Conservation (phyloP, 768 basidiomycete genomes). For the Suillus clintonianus region DNA sequence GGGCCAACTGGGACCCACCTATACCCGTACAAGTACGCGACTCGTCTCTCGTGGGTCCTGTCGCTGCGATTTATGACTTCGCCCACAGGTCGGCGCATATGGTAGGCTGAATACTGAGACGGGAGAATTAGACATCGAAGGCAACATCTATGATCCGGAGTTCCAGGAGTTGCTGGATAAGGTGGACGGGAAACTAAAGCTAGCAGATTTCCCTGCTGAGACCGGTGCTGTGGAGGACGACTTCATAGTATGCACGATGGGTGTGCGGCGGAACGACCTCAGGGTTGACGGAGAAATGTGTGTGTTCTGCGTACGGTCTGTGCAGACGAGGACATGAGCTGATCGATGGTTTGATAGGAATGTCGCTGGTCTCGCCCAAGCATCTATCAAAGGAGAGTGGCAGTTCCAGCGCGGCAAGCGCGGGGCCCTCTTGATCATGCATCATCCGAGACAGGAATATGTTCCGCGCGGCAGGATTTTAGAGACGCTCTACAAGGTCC, state of each 20-base stretch:
- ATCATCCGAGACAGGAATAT: slow-evolving; percentile 20
- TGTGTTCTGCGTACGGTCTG: background rate
- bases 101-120: slow-evolving; percentile 19
- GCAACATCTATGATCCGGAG: slow-evolving; percentile 27
- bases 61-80: background rate
- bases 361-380: slow-evolving; percentile 18
- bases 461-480: slow-evolving; percentile 14
- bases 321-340: background rate
- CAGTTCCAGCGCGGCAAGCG: slow-evolving; percentile 20
- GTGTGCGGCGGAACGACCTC: slow-evolving; percentile 17
- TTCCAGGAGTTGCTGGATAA: slow-evolving; percentile 10
- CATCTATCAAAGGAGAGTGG: slow-evolving; percentile 32
- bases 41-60: background rate
- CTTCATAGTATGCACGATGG: slow-evolving; percentile 20
- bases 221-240: slow-evolving; percentile 13
- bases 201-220: slow-evolving; percentile 5
- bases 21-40: slow-evolving; percentile 21
- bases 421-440: slow-evolving; percentile 32
- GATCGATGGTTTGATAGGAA: background rate
- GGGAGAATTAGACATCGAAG: slow-evolving; percentile 15
- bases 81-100: slow-evolving; percentile 30
- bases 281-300: background rate
- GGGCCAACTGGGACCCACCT: slow-evolving; percentile 35
- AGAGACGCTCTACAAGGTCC: slow-evolving; percentile 17
- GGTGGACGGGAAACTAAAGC: background rate